A percentile compares a stretch with the other conserved stretches of the same genome.
Evolutionary conservation across 2,329 filamentous ascomycete species (phyloP).

Genomic region (Fusarium anthophilum): DNA sequence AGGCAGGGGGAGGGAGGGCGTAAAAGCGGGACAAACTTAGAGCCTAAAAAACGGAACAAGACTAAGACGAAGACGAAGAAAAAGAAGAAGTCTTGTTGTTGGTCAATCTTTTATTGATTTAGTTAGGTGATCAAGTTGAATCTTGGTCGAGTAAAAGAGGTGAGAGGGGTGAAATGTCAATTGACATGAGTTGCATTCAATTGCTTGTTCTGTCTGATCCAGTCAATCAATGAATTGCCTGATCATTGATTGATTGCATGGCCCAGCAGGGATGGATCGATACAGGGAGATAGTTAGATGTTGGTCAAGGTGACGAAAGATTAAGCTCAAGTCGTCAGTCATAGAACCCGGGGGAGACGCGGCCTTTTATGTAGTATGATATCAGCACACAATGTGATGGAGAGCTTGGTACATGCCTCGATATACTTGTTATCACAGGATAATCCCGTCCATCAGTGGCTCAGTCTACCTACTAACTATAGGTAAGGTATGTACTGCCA

Average conservation of each 20-base stretch:
- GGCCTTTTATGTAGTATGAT: slow-evolving; percentile 27
- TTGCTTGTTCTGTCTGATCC: neutral
- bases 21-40: slow-evolving; percentile 25
- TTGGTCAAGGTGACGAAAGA: neutral
- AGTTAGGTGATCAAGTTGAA: neutral
- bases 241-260: neutral
- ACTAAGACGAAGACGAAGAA: neutral
- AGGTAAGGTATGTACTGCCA: neutral
- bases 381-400: slow-evolving; percentile 6
- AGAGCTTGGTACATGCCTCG: neutral
- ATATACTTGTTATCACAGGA: neutral
- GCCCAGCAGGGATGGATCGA: neutral
- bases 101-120: neutral
- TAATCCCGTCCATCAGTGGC: neutral
- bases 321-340: neutral
- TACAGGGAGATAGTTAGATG: neutral
- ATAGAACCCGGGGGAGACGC: slow-evolving; percentile 8
- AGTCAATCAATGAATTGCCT: neutral
- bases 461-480: neutral
- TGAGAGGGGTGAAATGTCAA: neutral
- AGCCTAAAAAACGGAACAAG: slow-evolving; percentile 25
- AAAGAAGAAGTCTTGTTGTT: neutral
- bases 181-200: neutral
- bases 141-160: neutral
- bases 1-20: slow-evolving; percentile 23